phyloP scores from a whole-genome alignment of 1,139 yeast species.

The Petasospora rhodanensis region DNA sequence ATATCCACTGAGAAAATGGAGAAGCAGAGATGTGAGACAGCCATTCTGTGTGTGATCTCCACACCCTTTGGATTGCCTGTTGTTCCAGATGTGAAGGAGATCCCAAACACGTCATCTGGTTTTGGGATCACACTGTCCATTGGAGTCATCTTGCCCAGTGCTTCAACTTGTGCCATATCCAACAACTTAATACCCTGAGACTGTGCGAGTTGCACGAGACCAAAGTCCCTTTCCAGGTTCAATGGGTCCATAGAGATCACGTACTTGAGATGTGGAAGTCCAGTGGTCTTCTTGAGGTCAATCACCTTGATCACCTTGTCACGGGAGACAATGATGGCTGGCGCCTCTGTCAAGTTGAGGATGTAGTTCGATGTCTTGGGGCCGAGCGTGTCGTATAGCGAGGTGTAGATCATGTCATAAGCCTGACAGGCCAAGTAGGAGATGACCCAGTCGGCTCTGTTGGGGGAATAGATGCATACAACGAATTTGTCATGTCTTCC shows the following conservation, averaged over 20 bases:
- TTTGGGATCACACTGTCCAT: slow-evolving; percentile 31
- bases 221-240: slow-evolving; percentile 31
- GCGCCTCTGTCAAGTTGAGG: slow-evolving; percentile 50
- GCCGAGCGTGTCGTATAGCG: slow-evolving; percentile 63
- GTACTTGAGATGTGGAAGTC: slow-evolving; percentile 35
- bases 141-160: slow-evolving; percentile 48
- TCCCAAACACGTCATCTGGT: slow-evolving; percentile 54
- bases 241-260: slow-evolving; percentile 51
- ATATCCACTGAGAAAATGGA: slow-evolving; percentile 5
- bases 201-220: slow-evolving; percentile 28
- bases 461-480: slow-evolving; percentile 53
- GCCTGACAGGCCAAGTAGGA: slow-evolving; percentile 56
- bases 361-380: slow-evolving; percentile 55
- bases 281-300: slow-evolving; percentile 31
- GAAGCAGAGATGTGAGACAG: slow-evolving; percentile 28
- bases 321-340: slow-evolving; percentile 36
- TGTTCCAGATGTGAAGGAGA: slow-evolving; percentile 59
- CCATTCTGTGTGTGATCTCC: slow-evolving; percentile 32
- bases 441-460: slow-evolving; percentile 55
- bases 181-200: slow-evolving; percentile 34
- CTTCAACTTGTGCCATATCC: slow-evolving; percentile 49
- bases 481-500: slow-evolving; percentile 37
- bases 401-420: slow-evolving; percentile 50
- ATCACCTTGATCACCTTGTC: slow-evolving; percentile 40
- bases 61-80: slow-evolving; percentile 41